Base-by-base conservation (phyloP, 2,329 filamentous ascomycete genomes). In the Huntiella decipiens region DNA sequence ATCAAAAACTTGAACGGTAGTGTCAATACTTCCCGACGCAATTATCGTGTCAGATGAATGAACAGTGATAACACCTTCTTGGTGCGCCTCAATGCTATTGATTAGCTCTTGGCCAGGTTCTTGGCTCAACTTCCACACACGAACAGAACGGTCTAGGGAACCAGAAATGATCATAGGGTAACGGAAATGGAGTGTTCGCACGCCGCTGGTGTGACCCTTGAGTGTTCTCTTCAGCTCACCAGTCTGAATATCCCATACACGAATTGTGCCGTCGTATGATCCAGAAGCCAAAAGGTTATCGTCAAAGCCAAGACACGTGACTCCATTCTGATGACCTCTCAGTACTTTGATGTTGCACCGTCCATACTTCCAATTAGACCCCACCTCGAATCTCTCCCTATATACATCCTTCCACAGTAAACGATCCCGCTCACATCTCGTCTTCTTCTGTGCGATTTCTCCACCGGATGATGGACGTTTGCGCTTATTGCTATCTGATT, bases 351-450 rank as follows among this genome's bases (percentile, higher is more conserved):
- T 80, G 5, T 79, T 79, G 63, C 81, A 96, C 34, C 88, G 77
- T 3, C 91, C 88, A 52, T 93, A 86, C 60, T 94, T 93, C 91
- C 91, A 98, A 60, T 96, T 96, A 50, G 80, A 91, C 44, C 91
- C 88, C 41, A 98, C 86, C 59, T 88, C 91, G 68, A 88, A 96
- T 12, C 84, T 76, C 59, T 95, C 88, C 52, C 85, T 82, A 65
- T 98, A 98, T 1, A 98, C 84, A 51, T 93, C 86, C 61, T 98
- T 98, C 91, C 91, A 98, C 0, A 81, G 46, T 13, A 45, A 36
- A 13, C 48, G 48, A n/a, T 50, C 48, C 33, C 44, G 37, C 32
- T 50, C 44, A 4, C 40, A 41, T 6, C 44, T 31, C 22, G 45
- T 47, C 31, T 50, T 46, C 19, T 44, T 46, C 38, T 50, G 48